phyloP scores from a whole-genome alignment of 2,329 filamentous ascomycete species.

The Colletotrichum endophyticum region DNA sequence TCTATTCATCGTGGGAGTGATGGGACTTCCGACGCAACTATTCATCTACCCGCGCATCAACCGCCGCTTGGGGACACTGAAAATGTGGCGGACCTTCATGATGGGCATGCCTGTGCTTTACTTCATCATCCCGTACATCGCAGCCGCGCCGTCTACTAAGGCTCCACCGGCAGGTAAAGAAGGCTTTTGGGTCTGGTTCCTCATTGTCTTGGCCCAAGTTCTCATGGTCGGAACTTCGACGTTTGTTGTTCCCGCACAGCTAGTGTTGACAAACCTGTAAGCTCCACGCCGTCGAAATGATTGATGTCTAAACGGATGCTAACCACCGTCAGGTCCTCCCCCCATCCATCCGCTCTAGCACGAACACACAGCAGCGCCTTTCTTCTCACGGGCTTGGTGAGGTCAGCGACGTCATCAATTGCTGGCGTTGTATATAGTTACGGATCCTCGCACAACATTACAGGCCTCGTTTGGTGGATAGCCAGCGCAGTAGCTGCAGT shows the following conservation, averaged over 20 bases:
- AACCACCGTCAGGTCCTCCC: neutral
- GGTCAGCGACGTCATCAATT: neutral
- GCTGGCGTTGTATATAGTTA: constrained; percentile 4
- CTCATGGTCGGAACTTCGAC: constrained; percentile 4
- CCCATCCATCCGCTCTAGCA: constrained; percentile 4
- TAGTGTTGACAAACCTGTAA: constrained; percentile 6
- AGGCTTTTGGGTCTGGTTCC: neutral
- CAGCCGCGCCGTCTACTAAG: neutral
- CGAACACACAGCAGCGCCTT: constrained; percentile 8
- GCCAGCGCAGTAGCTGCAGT: neutral
- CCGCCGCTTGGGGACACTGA: neutral
- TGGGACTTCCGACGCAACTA: neutral
- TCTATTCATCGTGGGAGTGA: neutral
- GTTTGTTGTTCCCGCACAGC: constrained; percentile 3
- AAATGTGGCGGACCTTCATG: constrained; percentile 1
- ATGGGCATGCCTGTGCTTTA: neutral
- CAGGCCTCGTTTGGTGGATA: constrained; percentile 4
- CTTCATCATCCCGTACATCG: constrained; percentile 1
- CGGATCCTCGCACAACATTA: neutral
- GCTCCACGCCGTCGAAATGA: neutral
- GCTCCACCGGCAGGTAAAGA: neutral
- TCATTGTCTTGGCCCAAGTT: neutral
- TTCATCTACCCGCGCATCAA: neutral
- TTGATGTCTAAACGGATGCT: neutral
- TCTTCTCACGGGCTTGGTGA: neutral